phyloP scores from a whole-genome alignment of 306 rosid species.

The Prinsepia uniflora region DNA sequence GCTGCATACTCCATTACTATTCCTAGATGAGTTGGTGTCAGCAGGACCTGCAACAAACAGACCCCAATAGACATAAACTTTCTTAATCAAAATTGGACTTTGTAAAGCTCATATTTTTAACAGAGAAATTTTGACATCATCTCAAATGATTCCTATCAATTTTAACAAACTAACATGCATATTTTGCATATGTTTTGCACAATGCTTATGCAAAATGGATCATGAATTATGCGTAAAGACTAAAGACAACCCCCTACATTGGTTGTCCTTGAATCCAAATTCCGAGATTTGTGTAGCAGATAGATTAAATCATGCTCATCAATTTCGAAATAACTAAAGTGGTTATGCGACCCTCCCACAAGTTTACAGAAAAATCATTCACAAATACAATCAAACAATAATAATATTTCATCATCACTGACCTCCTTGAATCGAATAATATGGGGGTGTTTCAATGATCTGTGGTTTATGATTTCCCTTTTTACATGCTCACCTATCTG shows the following conservation, averaged over 20 bases:
- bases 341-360: background rate
- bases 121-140: background rate
- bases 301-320: no score
- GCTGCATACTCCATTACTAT: constrained; percentile 92
- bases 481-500: constrained; percentile 82
- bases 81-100: background rate
- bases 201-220: constrained; percentile 5
- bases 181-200: background rate
- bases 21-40: constrained; percentile 78
- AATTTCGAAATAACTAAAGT: no score
- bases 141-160: background rate
- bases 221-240: background rate
- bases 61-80: constrained; percentile 13
- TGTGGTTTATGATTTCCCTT: constrained; percentile 86
- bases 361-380: background rate
- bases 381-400: background rate
- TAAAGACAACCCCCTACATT: no score
- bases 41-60: constrained; percentile 47
- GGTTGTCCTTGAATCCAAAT: no score
- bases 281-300: no score
- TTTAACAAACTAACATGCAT: background rate
- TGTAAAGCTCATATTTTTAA: background rate
- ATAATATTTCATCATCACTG: constrained; percentile 8
- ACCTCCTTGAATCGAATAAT: constrained; percentile 83
- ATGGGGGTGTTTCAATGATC: constrained; percentile 83